Evolutionary conservation across 495 filamentous ascomycete species (phyloP).

Genomic region (Penicillium taxi): DNA sequence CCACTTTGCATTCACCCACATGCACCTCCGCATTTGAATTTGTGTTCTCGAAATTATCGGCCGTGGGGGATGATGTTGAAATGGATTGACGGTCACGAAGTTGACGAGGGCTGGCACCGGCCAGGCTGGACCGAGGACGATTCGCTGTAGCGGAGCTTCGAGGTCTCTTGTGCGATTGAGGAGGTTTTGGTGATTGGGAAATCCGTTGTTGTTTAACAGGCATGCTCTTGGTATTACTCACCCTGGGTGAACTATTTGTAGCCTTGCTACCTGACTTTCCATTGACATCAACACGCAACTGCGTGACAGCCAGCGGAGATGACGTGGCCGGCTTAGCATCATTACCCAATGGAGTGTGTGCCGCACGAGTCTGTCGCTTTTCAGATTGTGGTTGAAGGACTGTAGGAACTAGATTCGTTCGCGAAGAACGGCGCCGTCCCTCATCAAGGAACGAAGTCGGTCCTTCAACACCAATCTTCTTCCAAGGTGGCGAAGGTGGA

Average conservation of each 20-base stretch:
- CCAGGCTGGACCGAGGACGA: slow-evolving; percentile 13
- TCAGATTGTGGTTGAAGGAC: slow-evolving; percentile 58
- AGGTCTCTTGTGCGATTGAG: slow-evolving; percentile 26
- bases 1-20: slow-evolving; percentile 15
- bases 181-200: slow-evolving; percentile 25
- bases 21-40: slow-evolving; percentile 13
- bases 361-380: slow-evolving; percentile 51
- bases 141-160: slow-evolving; percentile 22
- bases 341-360: slow-evolving; percentile 16
- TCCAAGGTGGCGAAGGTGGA: slow-evolving; percentile 82
- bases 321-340: slow-evolving; percentile 21
- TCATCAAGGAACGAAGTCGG: slow-evolving; percentile 76
- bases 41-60: slow-evolving; percentile 4
- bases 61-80: slow-evolving; percentile 13
- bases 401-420: slow-evolving; percentile 67
- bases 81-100: slow-evolving; percentile 24
- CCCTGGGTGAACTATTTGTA: slow-evolving; percentile 30
- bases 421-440: slow-evolving; percentile 78
- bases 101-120: slow-evolving; percentile 18
- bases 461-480: slow-evolving; percentile 75
- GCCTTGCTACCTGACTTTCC: slow-evolving; percentile 29
- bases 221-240: slow-evolving; percentile 15
- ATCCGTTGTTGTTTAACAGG: slow-evolving; percentile 16
- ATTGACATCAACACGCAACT: slow-evolving; percentile 25
- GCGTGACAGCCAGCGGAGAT: slow-evolving; percentile 28